These are phyloP conservation scores for Backusella morwellensis DNA, from an alignment of 192 early-diverging fungal genomes.

Conservation along the genomic window DNA sequence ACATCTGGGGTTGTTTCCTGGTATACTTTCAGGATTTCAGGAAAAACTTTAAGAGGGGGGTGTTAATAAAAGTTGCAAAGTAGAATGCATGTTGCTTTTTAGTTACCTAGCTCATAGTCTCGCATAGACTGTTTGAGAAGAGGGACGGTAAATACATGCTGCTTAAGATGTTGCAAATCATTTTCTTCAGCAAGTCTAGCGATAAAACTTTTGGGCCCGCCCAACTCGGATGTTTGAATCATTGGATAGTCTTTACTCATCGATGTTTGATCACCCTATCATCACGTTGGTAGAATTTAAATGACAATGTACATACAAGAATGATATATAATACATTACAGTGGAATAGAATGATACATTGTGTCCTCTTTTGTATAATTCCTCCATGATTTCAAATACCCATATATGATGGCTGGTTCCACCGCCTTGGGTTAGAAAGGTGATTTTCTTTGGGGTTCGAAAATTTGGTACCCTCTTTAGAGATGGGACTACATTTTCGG, in stretches of 20 bases:
- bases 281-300: not conserved
- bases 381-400: constrained; percentile 20
- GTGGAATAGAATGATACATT: constrained; percentile 10
- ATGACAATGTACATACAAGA: not conserved
- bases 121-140: not conserved
- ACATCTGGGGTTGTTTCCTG: not conserved
- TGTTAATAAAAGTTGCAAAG: not conserved
- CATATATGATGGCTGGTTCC: constrained; percentile 21
- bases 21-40: not conserved
- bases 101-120: not conserved
- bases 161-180: not conserved
- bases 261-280: constrained; percentile 3
- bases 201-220: not conserved
- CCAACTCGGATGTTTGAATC: constrained; percentile 1
- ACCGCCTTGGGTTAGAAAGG: not conserved
- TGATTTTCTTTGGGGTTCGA: not conserved
- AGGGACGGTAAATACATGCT: not conserved
- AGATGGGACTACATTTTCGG: not conserved
- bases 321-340: constrained; percentile 3
- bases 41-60: not conserved
- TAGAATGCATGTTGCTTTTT: no score
- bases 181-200: not conserved
- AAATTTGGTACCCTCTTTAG: not conserved
- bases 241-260: constrained; percentile 10
- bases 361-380: constrained; percentile 15